Evolutionary conservation across 2,329 filamentous ascomycete genomes (phyloP).

Genomic region (Fusarium camptoceras): DNA sequence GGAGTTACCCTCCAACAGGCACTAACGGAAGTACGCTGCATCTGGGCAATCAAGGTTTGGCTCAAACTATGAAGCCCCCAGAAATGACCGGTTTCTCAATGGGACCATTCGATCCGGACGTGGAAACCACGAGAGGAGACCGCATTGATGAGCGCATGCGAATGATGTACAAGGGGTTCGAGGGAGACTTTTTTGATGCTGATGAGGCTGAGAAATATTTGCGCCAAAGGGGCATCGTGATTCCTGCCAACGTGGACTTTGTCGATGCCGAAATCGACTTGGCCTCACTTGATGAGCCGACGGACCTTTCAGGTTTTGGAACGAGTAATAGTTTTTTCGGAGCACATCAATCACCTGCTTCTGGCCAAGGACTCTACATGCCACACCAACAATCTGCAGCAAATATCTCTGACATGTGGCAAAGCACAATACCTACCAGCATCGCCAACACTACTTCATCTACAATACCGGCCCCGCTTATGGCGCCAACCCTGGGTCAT

Average conservation of each 20-base stretch:
- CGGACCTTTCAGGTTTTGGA: constrained; percentile 11
- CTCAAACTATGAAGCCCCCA: constrained; percentile 39
- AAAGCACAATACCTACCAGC: constrained; percentile 22
- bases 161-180: constrained; percentile 70
- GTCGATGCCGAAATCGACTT: constrained; percentile 68
- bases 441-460: constrained; percentile 17
- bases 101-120: constrained; percentile 60
- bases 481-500: constrained; percentile 11
- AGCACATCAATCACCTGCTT: neutral
- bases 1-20: neutral
- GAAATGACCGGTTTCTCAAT: constrained; percentile 51
- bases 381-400: constrained; percentile 14
- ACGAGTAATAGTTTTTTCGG: constrained; percentile 29
- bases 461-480: constrained; percentile 12
- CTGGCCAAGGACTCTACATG: constrained; percentile 12
- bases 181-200: constrained; percentile 81
- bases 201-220: constrained; percentile 83
- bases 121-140: constrained; percentile 56
- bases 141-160: constrained; percentile 61
- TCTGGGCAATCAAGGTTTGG: constrained; percentile 55
- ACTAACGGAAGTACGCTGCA: constrained; percentile 13
- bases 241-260: constrained; percentile 71
- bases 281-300: constrained; percentile 51
- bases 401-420: constrained; percentile 23
- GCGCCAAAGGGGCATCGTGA: constrained; percentile 69